A percentile compares a stretch with the other conserved stretches of the same genome.
Evolutionary conservation across 139 green algal genomes (phyloP).

Genomic region (Deuterostichococcus epilithicus): DNA sequence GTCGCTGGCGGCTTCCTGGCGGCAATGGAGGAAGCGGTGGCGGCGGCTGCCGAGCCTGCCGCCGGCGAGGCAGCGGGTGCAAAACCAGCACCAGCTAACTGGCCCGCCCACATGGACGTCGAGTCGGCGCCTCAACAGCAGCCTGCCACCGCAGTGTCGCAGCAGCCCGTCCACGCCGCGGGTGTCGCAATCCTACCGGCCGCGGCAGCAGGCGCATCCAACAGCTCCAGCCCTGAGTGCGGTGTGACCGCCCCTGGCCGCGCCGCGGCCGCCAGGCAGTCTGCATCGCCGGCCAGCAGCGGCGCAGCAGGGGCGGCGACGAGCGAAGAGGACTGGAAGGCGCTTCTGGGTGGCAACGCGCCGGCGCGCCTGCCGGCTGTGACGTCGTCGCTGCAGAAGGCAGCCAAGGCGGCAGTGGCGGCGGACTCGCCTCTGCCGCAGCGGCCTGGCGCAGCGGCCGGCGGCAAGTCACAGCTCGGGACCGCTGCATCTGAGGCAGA

Average conservation of each 20-base stretch:
- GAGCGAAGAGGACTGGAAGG: background rate
- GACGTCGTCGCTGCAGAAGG: background rate
- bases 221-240: no score
- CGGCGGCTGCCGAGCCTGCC: background rate
- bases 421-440: no score
- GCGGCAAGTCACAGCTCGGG: no score
- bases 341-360: background rate
- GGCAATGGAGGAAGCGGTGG: background rate
- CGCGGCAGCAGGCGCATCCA: no score
- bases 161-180: constrained; percentile 2
- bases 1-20: background rate
- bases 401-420: no score
- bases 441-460: no score
- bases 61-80: background rate
- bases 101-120: background rate
- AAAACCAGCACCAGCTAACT: background rate
- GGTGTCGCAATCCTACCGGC: no score
- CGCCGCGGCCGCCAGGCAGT: background rate
- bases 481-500: no score
- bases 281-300: no score
- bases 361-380: no score
- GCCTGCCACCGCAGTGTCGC: background rate
- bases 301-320: background rate
- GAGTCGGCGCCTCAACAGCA: background rate
- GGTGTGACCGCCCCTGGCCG: background rate